These are phyloP conservation scores for Tanacetum coccineum DNA, from an alignment of 129 eudicot species.

Conservation along the genomic window DNA sequence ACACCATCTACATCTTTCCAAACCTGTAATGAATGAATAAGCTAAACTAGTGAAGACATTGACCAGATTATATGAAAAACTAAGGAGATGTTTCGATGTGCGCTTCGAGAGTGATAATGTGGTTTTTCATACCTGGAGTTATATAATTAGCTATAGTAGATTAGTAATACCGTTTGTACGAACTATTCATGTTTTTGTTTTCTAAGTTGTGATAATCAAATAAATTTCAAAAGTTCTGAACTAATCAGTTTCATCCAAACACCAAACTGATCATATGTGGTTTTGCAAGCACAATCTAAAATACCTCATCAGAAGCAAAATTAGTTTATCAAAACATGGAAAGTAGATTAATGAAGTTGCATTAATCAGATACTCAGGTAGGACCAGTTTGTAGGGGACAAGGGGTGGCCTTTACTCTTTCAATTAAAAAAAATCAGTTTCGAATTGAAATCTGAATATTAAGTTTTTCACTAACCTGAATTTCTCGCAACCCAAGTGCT, in stretches of 20 bases:
- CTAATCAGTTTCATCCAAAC: no score
- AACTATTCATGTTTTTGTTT: not conserved
- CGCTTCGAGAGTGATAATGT: not conserved
- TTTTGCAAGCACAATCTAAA: no score
- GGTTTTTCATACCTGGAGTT: not conserved
- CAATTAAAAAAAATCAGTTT: no score
- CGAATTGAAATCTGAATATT: not conserved
- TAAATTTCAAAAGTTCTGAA: no score
- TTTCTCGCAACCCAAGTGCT: constrained; percentile 69
- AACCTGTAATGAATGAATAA: constrained; percentile 41
- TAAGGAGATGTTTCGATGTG: not conserved
- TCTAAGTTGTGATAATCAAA: not conserved
- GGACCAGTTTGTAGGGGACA: no score
- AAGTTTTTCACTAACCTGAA: constrained; percentile 43
- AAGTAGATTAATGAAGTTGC: no score
- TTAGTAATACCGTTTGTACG: no score
- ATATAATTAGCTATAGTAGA: not conserved
- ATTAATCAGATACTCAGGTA: no score
- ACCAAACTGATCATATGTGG: no score
- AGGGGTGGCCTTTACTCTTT: no score
- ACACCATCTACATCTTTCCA: constrained; percentile 99
- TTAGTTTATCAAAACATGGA: no score
- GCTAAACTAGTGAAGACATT: not conserved
- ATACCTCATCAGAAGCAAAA: no score
- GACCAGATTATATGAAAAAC: not conserved